Evolutionary conservation across 2,329 filamentous ascomycete genomes (phyloP).

Genomic region (Aspergillus neoniger): DNA sequence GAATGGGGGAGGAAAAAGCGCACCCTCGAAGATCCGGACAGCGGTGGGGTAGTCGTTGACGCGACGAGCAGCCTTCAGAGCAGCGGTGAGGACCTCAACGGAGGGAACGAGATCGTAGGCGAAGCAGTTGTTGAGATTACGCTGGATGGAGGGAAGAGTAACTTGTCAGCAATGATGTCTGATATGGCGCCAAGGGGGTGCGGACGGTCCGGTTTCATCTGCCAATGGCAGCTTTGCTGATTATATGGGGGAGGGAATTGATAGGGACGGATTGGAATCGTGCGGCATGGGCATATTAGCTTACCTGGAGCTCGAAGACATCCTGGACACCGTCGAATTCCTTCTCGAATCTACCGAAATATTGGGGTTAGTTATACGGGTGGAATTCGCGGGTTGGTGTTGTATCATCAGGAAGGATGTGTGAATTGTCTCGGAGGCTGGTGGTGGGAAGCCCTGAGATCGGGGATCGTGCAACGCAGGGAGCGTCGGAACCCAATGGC

Average conservation of each 20-base stretch:
- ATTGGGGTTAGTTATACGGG: slow-evolving; percentile 37
- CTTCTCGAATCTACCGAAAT: slow-evolving; percentile 85
- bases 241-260: slow-evolving; percentile 14
- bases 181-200: background rate
- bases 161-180: slow-evolving; percentile 15
- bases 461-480: slow-evolving; percentile 13
- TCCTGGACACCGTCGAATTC: slow-evolving; percentile 97
- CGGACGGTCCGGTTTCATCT: slow-evolving; percentile 3
- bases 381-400: slow-evolving; percentile 12
- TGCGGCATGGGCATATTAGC: slow-evolving; percentile 29
- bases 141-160: slow-evolving; percentile 49
- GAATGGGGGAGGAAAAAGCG: slow-evolving; percentile 29
- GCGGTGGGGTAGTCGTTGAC: slow-evolving; percentile 99
- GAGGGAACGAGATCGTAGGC: slow-evolving; percentile 99
- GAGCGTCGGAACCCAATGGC: slow-evolving; percentile 27
- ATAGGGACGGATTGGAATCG: slow-evolving; percentile 12
- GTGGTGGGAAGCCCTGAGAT: slow-evolving; percentile 17
- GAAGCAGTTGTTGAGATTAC: slow-evolving; percentile 99
- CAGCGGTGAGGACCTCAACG: slow-evolving; percentile 83
- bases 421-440: background rate
- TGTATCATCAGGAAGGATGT: slow-evolving; percentile 12
- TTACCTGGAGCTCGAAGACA: slow-evolving; percentile 99
- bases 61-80: slow-evolving; percentile 87
- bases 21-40: slow-evolving; percentile 98
- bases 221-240: slow-evolving; percentile 19